Evolutionary conservation across 1,139 yeast genomes (phyloP), one percentile per base, ranked within the genome.

Genomic region (Taphrina betulina): DNA sequence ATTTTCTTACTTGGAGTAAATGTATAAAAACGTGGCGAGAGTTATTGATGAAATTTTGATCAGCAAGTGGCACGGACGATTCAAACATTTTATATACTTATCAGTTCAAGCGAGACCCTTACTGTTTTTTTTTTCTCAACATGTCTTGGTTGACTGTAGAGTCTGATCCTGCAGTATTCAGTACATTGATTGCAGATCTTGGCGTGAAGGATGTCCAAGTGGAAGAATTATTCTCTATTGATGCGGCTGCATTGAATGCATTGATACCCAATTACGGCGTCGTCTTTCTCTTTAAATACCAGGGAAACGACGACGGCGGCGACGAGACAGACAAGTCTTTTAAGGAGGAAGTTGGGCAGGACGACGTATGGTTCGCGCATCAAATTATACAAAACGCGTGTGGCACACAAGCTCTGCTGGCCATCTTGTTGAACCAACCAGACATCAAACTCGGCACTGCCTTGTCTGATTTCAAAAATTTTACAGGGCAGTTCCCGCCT

Each of bases 341-440:
- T n/a, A n/a, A n/a, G n/a, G n/a, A n/a, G n/a, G n/a, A n/a, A n/a
- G n/a, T n/a, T n/a, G n/a, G n/a, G n/a, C n/a, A 4, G 69, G 38
- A 43, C n/a, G 16, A 69, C 5, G 66, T 80, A 10, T 82, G 81
- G 66, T 83, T 83, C 66, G 87, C 87, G 4, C 76, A 76, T 57
- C 89, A 56, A 29, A 41, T 43, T 34, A 80, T 82, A 53, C 82
- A 80, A 63, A 81, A 83, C 65, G 87, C 89, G 1, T 83, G 89
- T 68, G 89, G 85, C n/a, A 83, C 89, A 1, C 86, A 80, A 64
- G 89, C 89, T 0, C 82, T 83, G n/a, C 69, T 83, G 57, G 80
- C 82, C 58, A 69, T 81, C 10, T 68, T 83, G 53, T 65, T 83
- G 60, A 75, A 76, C 61, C 74, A 75, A 57, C 67, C 69, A 1